Percentiles rank a stretch among this genome's conserved stretches.
phyloP scores from a whole-genome alignment of 2,329 filamentous ascomycete species.

The Tolypocladium cylindrosporum region DNA sequence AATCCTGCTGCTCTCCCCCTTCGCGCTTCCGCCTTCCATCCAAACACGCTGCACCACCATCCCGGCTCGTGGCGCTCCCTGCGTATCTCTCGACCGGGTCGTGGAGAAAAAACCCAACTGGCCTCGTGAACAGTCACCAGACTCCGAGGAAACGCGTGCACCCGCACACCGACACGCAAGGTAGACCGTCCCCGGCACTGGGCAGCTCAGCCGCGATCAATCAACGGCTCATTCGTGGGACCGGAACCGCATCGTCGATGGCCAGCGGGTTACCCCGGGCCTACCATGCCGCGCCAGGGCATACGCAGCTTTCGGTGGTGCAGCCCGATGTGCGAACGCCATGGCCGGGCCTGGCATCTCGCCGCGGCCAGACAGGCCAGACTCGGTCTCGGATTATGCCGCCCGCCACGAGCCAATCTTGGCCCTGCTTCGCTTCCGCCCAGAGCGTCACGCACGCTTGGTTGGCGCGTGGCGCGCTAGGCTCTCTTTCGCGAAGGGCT shows the following conservation, averaged over 20 bases:
- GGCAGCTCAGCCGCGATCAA: neutral
- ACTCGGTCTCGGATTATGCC: neutral
- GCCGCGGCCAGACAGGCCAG: neutral
- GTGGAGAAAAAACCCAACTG: neutral
- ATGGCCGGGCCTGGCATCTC: neutral
- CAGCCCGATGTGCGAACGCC: neutral
- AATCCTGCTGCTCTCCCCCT: too few species aligned
- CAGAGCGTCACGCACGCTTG: neutral
- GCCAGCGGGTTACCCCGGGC: neutral
- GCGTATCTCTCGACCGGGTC: neutral
- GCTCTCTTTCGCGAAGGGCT: neutral
- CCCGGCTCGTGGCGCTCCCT: neutral
- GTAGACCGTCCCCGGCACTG: too few species aligned
- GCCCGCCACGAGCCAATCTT: neutral
- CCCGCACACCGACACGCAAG: neutral
- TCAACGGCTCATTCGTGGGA: neutral
- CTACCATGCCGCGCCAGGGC: neutral
- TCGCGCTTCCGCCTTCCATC: neutral
- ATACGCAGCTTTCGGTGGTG: neutral
- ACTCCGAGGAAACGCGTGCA: neutral
- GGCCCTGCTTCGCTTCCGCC: neutral
- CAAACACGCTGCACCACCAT: neutral
- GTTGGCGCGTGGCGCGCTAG: neutral
- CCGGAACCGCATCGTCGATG: neutral
- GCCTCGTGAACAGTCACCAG: neutral